Evolutionary conservation across 371 early-diverging fungal species (phyloP).

Genomic region (Mortierella sp.): DNA sequence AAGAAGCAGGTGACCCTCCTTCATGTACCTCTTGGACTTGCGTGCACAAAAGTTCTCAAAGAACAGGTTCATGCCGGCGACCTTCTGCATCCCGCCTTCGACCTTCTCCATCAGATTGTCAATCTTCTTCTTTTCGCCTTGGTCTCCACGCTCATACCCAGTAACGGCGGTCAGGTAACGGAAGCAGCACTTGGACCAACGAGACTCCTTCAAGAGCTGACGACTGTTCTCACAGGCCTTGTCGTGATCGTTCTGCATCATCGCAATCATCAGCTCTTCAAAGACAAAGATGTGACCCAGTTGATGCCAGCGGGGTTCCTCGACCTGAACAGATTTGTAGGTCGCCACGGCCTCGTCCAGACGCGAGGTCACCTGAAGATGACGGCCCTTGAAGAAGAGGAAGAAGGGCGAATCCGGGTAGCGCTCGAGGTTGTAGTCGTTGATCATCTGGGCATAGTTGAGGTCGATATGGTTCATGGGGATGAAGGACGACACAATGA

Average conservation of each 20-base stretch:
- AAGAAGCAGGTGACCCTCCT: conserved; percentile 50
- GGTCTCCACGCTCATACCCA: conserved; percentile 47
- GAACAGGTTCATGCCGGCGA: conserved; percentile 54
- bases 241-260: conserved; percentile 50
- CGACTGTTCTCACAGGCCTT: conserved; percentile 50
- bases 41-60: conserved; percentile 58
- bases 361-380: conserved; percentile 46
- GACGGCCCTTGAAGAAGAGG: conserved; percentile 52
- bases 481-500: conserved; percentile 54
- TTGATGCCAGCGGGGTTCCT: conserved; percentile 43
- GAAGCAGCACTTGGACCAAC: conserved; percentile 55
- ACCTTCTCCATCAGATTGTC: conserved; percentile 46
- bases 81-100: conserved; percentile 50
- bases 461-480: conserved; percentile 56
- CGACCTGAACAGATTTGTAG: conserved; percentile 35
- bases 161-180: conserved; percentile 54
- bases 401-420: conserved; percentile 50
- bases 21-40: conserved; percentile 45
- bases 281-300: conserved; percentile 49
- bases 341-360: conserved; percentile 45
- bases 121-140: conserved; percentile 50
- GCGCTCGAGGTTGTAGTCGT: conserved; percentile 53
- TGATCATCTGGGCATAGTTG: conserved; percentile 53
- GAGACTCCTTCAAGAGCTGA: conserved; percentile 46
- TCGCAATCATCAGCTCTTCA: conserved; percentile 53